Evolutionary conservation across 2,329 filamentous ascomycete genomes (phyloP).

Genomic region (Trichoderma sp.): DNA sequence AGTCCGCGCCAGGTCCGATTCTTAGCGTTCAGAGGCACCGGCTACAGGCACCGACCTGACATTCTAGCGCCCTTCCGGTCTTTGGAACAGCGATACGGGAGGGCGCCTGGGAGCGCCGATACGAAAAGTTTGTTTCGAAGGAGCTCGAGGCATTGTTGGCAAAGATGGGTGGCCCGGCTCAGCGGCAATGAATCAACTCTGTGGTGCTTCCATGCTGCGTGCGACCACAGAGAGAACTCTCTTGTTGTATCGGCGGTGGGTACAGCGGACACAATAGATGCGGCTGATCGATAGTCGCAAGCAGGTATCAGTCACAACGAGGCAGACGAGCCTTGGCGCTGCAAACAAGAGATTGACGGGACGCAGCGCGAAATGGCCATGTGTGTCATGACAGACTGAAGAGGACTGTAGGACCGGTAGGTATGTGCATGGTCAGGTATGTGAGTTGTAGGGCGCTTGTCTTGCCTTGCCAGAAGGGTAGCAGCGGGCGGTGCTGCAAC

Average conservation of each 20-base stretch:
- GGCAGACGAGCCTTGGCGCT: neutral
- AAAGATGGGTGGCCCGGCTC: neutral
- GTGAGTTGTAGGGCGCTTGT: neutral
- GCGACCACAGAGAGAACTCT: neutral
- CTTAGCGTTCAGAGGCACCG: neutral
- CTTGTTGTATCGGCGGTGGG: neutral
- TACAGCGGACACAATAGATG: neutral
- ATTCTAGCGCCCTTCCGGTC: conserved; percentile 1
- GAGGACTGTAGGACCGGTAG: neutral
- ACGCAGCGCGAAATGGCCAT: neutral
- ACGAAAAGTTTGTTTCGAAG: neutral
- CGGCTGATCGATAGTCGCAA: conserved; percentile 13
- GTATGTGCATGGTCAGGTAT: neutral
- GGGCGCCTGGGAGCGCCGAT: neutral
- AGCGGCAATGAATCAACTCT: neutral
- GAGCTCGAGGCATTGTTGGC: neutral
- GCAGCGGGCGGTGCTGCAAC: neutral
- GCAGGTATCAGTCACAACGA: neutral
- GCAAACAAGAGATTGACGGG: neutral
- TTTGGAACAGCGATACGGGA: neutral
- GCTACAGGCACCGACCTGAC: neutral
- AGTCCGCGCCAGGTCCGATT: neutral
- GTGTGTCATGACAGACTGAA: neutral
- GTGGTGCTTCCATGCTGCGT: neutral
- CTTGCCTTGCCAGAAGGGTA: neutral